Conservation (phyloP, 2,329 filamentous ascomycete species). For the Myrmaecium sp. region DNA sequence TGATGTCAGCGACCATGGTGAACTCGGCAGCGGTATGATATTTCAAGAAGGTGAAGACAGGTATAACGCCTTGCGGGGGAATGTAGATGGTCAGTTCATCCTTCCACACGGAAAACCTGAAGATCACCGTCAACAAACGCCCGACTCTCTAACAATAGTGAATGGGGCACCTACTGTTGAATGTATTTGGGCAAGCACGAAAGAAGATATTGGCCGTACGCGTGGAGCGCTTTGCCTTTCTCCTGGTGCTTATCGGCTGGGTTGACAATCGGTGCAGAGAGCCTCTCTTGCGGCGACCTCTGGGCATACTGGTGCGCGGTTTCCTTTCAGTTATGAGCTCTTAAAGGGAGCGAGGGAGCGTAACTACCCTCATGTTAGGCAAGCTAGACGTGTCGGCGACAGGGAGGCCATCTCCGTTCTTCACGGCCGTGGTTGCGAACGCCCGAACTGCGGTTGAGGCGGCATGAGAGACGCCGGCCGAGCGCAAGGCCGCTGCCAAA, state of each 20-base stretch:
- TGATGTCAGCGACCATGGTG: slow-evolving; percentile 84
- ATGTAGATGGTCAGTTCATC: slow-evolving; percentile 95
- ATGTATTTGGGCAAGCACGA: slow-evolving; percentile 94
- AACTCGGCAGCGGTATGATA: slow-evolving; percentile 96
- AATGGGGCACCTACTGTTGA: slow-evolving; percentile 45
- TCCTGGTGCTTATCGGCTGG: slow-evolving; percentile 83
- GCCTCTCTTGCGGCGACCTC: slow-evolving; percentile 29
- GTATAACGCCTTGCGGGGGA: slow-evolving; percentile 70
- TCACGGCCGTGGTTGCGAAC: slow-evolving; percentile 25
- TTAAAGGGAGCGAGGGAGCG: not conserved
- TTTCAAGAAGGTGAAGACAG: slow-evolving; percentile 88
- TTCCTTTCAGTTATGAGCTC: not conserved
- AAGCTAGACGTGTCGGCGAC: slow-evolving; percentile 23
- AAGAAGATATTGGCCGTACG: slow-evolving; percentile 92
- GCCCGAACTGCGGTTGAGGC: slow-evolving; percentile 17
- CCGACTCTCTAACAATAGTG: not conserved
- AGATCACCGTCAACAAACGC: slow-evolving; percentile 3
- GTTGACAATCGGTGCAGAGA: slow-evolving; percentile 71
- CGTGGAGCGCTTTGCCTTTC: slow-evolving; percentile 76
- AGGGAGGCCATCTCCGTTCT: slow-evolving; percentile 28
- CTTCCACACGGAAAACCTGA: slow-evolving; percentile 92
- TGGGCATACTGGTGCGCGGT: slow-evolving; percentile 21
- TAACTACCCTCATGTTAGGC: slow-evolving; percentile 29
- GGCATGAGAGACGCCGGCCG: slow-evolving; percentile 15
- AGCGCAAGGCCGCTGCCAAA: slow-evolving; percentile 20